These are phyloP conservation scores for Debaryomyces psychrophilus DNA, from an alignment of 1,139 yeast genomes.

Conservation along the genomic window DNA sequence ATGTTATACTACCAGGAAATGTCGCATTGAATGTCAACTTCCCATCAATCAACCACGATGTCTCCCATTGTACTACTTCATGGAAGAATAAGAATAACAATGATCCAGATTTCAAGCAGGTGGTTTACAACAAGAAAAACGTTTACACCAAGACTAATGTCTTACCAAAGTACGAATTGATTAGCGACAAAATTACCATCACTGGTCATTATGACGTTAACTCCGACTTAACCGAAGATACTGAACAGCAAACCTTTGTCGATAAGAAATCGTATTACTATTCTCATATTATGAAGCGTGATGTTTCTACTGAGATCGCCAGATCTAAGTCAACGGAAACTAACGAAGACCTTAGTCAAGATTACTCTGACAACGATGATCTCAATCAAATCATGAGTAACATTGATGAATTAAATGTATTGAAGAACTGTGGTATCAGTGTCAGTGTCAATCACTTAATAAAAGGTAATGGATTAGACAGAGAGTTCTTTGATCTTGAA, in stretches of 20 bases:
- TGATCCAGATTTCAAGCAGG: slow-evolving; percentile 16
- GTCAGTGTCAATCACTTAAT: slow-evolving; percentile 22
- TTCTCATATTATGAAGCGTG: slow-evolving; percentile 16
- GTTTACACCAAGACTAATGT: neutral
- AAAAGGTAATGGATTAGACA: slow-evolving; percentile 18
- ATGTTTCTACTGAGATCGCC: slow-evolving; percentile 6
- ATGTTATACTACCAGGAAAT: slow-evolving; percentile 2
- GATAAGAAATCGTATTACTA: slow-evolving; percentile 25
- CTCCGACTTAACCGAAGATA: slow-evolving; percentile 11
- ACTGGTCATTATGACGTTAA: slow-evolving; percentile 16
- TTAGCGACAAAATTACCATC: slow-evolving; percentile 12
- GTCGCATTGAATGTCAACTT: slow-evolving; percentile 28
- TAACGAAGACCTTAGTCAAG: slow-evolving; percentile 11
- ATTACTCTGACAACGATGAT: slow-evolving; percentile 18
- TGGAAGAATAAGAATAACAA: slow-evolving; percentile 5
- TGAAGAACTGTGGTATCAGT: slow-evolving; percentile 27
- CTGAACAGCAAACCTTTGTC: slow-evolving; percentile 18
- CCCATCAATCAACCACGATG: slow-evolving; percentile 35
- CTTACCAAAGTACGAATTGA: slow-evolving; percentile 16
- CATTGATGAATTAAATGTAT: slow-evolving; percentile 18
- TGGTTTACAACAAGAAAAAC: slow-evolving; percentile 6
- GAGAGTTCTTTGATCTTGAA: slow-evolving; percentile 13
- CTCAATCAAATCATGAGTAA: slow-evolving; percentile 14
- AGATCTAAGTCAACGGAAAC: slow-evolving; percentile 9
- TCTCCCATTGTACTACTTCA: slow-evolving; percentile 30